These are phyloP conservation scores for Acanthochlamys bracteata DNA, from an alignment of 106 monocot genomes.

Conservation along the genomic window DNA sequence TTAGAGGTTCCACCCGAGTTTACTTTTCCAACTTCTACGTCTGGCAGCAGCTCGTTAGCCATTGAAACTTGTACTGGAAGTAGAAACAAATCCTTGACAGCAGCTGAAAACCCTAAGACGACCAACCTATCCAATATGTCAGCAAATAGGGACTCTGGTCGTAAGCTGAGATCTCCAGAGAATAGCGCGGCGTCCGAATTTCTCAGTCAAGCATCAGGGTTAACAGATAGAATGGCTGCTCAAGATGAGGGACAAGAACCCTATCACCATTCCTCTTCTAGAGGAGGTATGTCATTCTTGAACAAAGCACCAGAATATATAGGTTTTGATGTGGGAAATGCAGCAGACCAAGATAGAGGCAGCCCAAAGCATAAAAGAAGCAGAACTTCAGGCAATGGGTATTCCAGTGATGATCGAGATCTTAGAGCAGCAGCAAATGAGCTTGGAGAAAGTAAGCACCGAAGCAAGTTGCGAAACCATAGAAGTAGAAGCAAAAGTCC, in stretches of 20 bases:
- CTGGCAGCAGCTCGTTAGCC: too few relatives aligned
- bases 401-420: neutral
- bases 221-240: neutral
- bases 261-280: neutral
- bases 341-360: too few relatives aligned
- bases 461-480: slow-evolving; percentile 12
- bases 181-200: neutral
- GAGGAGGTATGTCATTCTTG: neutral
- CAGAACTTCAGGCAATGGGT: neutral
- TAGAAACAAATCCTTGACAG: too few relatives aligned
- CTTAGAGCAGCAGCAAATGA: slow-evolving; percentile 9
- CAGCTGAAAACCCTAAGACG: neutral
- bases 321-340: too few relatives aligned
- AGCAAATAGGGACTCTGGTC: neutral
- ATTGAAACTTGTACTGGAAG: too few relatives aligned
- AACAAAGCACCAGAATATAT: too few relatives aligned
- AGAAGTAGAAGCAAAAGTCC: slow-evolving; percentile 13
- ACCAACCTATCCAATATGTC: neutral
- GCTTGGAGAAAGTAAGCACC: slow-evolving; percentile 9
- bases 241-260: slow-evolving; percentile 6
- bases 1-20: slow-evolving; percentile 51
- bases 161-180: slow-evolving; percentile 5
- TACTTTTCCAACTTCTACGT: too few relatives aligned
- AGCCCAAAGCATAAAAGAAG: too few relatives aligned
- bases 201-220: neutral